phyloP scores from a whole-genome alignment of 2,329 filamentous ascomycete genomes.

The Rugonectria rugulosa region DNA sequence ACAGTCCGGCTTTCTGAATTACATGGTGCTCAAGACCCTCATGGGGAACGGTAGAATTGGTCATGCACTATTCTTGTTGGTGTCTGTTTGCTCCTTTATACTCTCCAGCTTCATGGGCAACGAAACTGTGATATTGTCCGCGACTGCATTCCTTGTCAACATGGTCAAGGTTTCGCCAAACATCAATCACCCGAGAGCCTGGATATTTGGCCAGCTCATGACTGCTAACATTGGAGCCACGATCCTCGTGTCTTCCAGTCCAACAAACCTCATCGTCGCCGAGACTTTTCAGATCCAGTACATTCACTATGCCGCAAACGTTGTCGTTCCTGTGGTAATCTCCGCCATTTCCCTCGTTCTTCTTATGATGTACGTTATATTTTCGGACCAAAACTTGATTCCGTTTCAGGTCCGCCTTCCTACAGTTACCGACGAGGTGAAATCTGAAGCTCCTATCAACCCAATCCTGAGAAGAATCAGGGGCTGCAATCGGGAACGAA shows the following conservation, averaged over 20 bases:
- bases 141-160: conserved; percentile 77
- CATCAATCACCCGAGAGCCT: conserved; percentile 73
- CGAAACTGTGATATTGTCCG: conserved; percentile 77
- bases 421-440: conserved; percentile 66
- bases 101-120: conserved; percentile 76
- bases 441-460: conserved; percentile 68
- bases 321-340: conserved; percentile 74
- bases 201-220: conserved; percentile 77
- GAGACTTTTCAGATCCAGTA: conserved; percentile 77
- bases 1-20: conserved; percentile 77
- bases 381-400: conserved; percentile 69
- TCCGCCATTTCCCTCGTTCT: conserved; percentile 74
- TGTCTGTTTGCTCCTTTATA: conserved; percentile 75
- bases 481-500: too few species aligned
- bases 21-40: conserved; percentile 73
- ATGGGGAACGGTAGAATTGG: conserved; percentile 73
- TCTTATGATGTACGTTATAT: conserved; percentile 74
- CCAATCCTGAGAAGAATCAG: conserved; percentile 74
- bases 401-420: conserved; percentile 73
- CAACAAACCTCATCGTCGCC: conserved; percentile 77
- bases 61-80: conserved; percentile 73
- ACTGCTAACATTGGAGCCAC: conserved; percentile 78
- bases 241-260: conserved; percentile 79
- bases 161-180: conserved; percentile 80
- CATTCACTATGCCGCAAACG: conserved; percentile 78